Base-by-base conservation (phyloP, 2,329 filamentous ascomycete species). In the Venturia nashicola region DNA sequence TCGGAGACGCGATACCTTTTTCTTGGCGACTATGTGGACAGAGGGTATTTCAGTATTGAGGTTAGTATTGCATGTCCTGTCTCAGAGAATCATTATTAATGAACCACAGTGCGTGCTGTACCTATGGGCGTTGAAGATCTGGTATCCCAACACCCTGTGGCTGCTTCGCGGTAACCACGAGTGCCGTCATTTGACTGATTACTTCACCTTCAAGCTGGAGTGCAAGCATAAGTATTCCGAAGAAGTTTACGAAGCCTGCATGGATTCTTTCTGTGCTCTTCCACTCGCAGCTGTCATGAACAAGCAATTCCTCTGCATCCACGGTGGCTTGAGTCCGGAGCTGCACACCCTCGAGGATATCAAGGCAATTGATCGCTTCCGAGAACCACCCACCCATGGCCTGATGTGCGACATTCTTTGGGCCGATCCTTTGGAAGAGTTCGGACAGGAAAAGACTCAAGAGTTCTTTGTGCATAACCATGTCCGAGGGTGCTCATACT, bases 151-250 rank as follows among this genome's bases (percentile, higher is more conserved):
- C 77, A 93, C 91, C 23, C 86, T 99, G 65, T 99, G 94, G 94
- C 83, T 99, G 70, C 85, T 99, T 69, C 90, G 94, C 71, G 94
- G 94, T 69, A 99, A 99, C 78, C 94, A 99, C 79, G 94, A 99
- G 79, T 99, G 94, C 77, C 88, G 94, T 72, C 94, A 99, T 80
- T 83, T 99, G 83, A 99, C 94, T 65, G 94, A 99, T 75, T 99
- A 99, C 82, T 99, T 99, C 79, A 99, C 94, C 66, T 99, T 99
- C 82, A 97, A 99, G 82, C 86, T 99, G 65, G 94, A 99, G 77
- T 99, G 94, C 83, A 97, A 96, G 80, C 94, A 99, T 84, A 99
- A 99, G 77, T 99, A 99, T 79, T 96, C 91, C 42, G 94, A 97
- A 79, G 84, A 84, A 68, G 84, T 99, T 66, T 99, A 99, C 75